Percentiles rank a stretch among this genome's conserved stretches.
Conservation (phyloP, 2,329 filamentous ascomycete species). For the Trichoderma koningii region DNA sequence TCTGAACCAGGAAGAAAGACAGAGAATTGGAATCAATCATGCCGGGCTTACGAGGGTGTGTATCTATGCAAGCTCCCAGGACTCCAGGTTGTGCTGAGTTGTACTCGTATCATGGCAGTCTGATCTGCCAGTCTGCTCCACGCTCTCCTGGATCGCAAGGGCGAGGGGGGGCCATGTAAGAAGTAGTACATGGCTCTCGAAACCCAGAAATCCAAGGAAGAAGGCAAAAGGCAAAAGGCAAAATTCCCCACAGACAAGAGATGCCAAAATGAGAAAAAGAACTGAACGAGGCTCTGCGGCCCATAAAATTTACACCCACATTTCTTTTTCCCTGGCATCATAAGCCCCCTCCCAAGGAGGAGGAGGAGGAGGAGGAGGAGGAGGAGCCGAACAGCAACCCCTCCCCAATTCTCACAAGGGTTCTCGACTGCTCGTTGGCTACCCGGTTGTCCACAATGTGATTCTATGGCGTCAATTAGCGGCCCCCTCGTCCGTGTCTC, state of each 20-base stretch:
- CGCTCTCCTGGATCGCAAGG: conserved; percentile 1
- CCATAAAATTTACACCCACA: conserved; percentile 26
- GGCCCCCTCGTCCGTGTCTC: background rate
- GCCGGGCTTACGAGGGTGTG: conserved; percentile 17
- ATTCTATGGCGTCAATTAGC: conserved; percentile 4
- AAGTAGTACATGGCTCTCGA: no score
- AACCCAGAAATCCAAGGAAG: background rate
- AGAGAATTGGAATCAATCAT: conserved; percentile 1
- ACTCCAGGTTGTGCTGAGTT: conserved; percentile 10
- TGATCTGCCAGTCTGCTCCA: conserved; percentile 2
- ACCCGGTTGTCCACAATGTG: background rate
- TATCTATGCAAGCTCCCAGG: background rate
- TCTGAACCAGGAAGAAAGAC: background rate
- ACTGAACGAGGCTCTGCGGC: conserved; percentile 27
- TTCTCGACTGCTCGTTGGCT: background rate
- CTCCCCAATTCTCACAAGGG: conserved; percentile 18
- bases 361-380: no score
- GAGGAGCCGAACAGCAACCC: background rate
- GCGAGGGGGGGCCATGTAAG: no score
- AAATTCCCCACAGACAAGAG: conserved; percentile 2
- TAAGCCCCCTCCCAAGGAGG: background rate
- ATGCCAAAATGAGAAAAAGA: background rate
- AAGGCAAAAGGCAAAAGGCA: background rate
- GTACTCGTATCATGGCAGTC: background rate
- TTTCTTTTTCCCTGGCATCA: background rate